Evolutionary conservation across 108 stramenopile species (phyloP).

Genomic region (Hondaea fermentalgiana): DNA sequence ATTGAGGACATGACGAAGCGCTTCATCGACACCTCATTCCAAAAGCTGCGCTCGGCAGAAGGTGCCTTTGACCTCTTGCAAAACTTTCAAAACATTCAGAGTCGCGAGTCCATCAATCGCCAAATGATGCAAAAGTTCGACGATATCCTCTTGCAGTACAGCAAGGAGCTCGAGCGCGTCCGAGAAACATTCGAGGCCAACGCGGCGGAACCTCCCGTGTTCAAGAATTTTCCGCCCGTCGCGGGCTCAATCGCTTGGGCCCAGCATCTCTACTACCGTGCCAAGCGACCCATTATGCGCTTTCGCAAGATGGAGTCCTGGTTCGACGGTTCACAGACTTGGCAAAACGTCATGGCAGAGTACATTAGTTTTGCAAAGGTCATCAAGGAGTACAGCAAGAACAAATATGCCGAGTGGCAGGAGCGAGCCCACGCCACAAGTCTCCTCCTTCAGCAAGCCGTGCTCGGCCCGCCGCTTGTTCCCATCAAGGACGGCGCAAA

Average conservation of each 20-base stretch:
- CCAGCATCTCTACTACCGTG: constrained; percentile 53
- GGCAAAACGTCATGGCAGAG: constrained; percentile 48
- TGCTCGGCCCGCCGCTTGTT: constrained; percentile 33
- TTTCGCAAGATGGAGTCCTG: constrained; percentile 55
- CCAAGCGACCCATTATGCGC: constrained; percentile 56
- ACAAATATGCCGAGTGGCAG: constrained; percentile 52
- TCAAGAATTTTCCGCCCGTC: constrained; percentile 58
- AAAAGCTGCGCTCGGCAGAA: constrained; percentile 59
- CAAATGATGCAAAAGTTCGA: constrained; percentile 53
- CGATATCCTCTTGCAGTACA: constrained; percentile 57
- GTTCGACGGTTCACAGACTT: constrained; percentile 41
- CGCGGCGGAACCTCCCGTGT: constrained; percentile 33
- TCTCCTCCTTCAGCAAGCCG: constrained; percentile 54
- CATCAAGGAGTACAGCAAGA: constrained; percentile 46
- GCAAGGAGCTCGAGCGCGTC: constrained; percentile 48
- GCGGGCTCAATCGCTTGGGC: constrained; percentile 65
- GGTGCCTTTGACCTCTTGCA: constrained; percentile 62
- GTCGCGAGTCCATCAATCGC: constrained; percentile 40
- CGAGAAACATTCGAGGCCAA: constrained; percentile 30
- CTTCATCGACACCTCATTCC: constrained; percentile 58
- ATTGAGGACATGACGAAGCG: constrained; percentile 54
- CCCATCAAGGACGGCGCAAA: neutral
- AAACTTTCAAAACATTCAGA: constrained; percentile 55
- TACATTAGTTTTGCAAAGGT: constrained; percentile 56
- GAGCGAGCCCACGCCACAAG: constrained; percentile 32